These are phyloP conservation scores for Pyrus betulifolia DNA, from an alignment of 306 rosid species.

Conservation along the genomic window DNA sequence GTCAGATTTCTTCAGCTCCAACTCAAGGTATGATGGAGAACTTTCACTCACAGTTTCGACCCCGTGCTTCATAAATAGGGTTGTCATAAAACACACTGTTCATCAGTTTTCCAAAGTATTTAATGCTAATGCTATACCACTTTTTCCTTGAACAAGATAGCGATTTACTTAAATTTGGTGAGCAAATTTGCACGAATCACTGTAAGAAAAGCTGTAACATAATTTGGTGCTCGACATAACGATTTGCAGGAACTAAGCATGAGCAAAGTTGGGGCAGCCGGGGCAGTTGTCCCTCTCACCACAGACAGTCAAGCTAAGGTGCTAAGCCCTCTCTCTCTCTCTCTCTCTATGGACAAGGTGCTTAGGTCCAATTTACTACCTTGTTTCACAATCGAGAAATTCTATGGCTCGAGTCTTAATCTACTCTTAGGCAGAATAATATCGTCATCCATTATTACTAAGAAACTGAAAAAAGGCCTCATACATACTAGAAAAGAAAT, in stretches of 20 bases:
- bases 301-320: constrained; percentile 15
- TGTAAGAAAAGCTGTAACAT: background rate
- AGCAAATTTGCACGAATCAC: background rate
- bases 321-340: background rate
- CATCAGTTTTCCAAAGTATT: background rate
- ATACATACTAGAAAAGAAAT: background rate
- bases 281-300: constrained; percentile 11
- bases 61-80: background rate
- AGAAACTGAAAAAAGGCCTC: background rate
- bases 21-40: constrained; percentile 29
- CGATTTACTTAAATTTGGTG: background rate
- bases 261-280: constrained; percentile 24
- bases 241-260: constrained; percentile 29
- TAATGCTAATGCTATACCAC: background rate
- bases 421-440: background rate
- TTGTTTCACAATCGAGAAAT: too few species aligned
- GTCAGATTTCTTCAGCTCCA: constrained; percentile 43
- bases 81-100: background rate
- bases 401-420: too few species aligned
- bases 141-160: too few species aligned
- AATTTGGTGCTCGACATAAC: background rate
- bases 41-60: background rate
- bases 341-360: too few species aligned
- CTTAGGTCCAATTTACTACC: too few species aligned
- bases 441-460: background rate